Evolutionary conservation across 768 basidiomycete genomes (phyloP), one percentile per base, ranked within the genome.

Genomic region (Mycena alexandri): DNA sequence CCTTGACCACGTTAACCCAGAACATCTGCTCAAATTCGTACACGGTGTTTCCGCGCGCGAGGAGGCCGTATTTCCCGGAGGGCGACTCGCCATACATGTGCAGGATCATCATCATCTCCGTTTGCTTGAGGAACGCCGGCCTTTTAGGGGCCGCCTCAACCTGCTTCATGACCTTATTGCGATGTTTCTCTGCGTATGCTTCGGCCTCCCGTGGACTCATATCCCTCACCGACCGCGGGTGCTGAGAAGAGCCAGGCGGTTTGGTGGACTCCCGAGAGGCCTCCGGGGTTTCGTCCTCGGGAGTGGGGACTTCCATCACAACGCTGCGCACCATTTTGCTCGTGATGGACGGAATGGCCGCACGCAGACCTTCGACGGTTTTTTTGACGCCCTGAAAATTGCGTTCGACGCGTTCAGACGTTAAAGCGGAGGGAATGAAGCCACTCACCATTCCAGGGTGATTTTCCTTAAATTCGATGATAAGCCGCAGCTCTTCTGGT

Each of bases 301-400:
- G 38, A 9, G 38, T 38, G 11, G 38, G 38, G 11, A 11, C 38
- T 2, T 38, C 38, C 38, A 38, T 38, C 14, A 16, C 17, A 5
- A 51, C 50, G 50, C 50, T 51, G 25, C 50, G 29, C 25, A 51
- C 50, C 50, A 51, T 51, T 6, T 51, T 51, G 50, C 14, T 16
- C 13, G 24, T 51, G 29, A 51, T 51, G 50, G 24, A 29, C 4
- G 50, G 50, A 51, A 51, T 51, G 25, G 29, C 13, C 8, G 50
- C 50, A 25, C 50, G 50, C 25, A 51, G 29, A 10, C 50, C 25
- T 16, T 51, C 50, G 50, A 51, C 25, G 29, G 50, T 33, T 33
- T 51, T 51, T 51, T 51, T 14, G 4, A 51, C 24, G 50, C 50
- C 19, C 50, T 51, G 50, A n/a, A 38, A 11, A 38, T 38, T 38